Conservation (phyloP, 768 basidiomycete species). For the Clitopilus passeckerianus region DNA sequence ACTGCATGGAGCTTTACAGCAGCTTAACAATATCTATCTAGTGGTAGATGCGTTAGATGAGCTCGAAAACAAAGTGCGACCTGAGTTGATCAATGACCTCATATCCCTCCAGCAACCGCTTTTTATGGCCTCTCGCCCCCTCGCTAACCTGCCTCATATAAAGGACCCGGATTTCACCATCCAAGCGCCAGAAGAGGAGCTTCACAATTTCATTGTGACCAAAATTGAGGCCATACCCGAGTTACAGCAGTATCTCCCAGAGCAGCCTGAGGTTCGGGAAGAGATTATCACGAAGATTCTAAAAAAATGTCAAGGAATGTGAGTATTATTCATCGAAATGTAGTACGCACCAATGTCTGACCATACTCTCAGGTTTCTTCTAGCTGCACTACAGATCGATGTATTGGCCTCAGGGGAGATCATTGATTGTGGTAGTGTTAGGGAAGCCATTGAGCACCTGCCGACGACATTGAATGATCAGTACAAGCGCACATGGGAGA, state of each 20-base stretch:
- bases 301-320: neutral
- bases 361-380: neutral
- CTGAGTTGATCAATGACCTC: neutral
- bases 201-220: neutral
- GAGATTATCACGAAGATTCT: neutral
- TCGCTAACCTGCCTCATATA: neutral
- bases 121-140: neutral
- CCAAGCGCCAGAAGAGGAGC: neutral
- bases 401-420: neutral
- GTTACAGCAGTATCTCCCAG: neutral
- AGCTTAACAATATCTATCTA: neutral
- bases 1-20: neutral
- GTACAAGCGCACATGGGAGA: neutral
- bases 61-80: neutral
- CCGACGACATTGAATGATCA: neutral
- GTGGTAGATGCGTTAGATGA: neutral
- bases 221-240: neutral
- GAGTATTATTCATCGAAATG: neutral
- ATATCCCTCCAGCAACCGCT: neutral
- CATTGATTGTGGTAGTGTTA: neutral
- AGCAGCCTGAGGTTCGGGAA: neutral
- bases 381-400: neutral
- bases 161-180: neutral
- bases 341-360: neutral
- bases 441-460: neutral